Conservation (phyloP, 352 stramenopile genomes). For the Globisporangium abappressorium region DNA sequence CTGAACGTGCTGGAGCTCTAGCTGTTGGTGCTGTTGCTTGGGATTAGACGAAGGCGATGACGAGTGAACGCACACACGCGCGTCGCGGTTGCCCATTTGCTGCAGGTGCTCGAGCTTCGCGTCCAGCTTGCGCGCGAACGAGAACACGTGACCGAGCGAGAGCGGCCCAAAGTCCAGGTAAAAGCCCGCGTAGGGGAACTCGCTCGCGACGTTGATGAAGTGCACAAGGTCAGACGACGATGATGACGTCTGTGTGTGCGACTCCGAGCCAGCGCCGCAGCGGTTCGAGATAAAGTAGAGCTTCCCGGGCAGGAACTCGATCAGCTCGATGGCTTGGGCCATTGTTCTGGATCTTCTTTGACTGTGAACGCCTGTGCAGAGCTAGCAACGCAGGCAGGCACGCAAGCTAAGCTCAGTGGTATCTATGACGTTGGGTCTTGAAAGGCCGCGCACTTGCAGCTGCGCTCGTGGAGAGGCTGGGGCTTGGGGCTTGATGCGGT, state of each 20-base stretch:
- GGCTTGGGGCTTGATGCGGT: neutral
- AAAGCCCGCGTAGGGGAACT: conserved; percentile 92
- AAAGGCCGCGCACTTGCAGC: neutral
- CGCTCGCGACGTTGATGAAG: conserved; percentile 27
- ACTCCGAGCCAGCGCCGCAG: neutral
- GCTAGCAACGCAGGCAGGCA: too few species aligned
- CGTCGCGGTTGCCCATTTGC: conserved; percentile 17
- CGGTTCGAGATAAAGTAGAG: conserved; percentile 34
- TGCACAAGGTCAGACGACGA: conserved; percentile 9
- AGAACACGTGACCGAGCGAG: conserved; percentile 89
- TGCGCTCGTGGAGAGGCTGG: neutral
- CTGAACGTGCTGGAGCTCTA: conserved; percentile 26
- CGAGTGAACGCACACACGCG: conserved; percentile 67
- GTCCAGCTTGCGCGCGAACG: conserved; percentile 83
- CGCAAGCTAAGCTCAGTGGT: neutral
- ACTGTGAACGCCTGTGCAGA: neutral
- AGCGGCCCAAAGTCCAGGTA: conserved; percentile 96
- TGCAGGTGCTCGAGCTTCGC: conserved; percentile 37
- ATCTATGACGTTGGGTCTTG: neutral
- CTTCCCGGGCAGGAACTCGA: conserved; percentile 31
- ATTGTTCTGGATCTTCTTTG: neutral
- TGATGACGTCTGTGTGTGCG: neutral
- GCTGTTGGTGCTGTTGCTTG: neutral
- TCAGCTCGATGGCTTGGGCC: conserved; percentile 23
- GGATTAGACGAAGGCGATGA: neutral